Evolutionary conservation across 805 yeast species (phyloP).

Genomic region (Zygotorulaspora danielsina): DNA sequence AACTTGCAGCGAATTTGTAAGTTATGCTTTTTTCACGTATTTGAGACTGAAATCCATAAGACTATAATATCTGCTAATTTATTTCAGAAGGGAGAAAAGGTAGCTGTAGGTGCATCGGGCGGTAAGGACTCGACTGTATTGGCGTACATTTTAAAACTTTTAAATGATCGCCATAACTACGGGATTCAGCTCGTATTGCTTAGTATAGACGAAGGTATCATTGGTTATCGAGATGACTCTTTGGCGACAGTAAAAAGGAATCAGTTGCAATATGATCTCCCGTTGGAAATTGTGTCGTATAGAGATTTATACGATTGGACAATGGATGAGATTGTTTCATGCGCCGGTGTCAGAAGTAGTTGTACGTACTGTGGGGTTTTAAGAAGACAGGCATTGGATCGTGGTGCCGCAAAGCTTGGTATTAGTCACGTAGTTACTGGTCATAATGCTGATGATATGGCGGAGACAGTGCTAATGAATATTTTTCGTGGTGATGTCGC

Average conservation of each 20-base stretch:
- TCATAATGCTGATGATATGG: conserved; percentile 99
- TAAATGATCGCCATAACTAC: conserved; percentile 84
- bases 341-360: conserved; percentile 88
- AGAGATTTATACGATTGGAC: conserved; percentile 93
- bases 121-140: conserved; percentile 97
- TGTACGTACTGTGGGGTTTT: conserved; percentile 98
- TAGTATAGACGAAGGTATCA: conserved; percentile 94
- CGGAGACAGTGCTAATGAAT: conserved; percentile 96
- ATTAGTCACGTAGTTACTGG: conserved; percentile 94
- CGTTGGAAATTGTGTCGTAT: conserved; percentile 76
- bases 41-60: conserved; percentile 93
- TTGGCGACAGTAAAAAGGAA: conserved; percentile 94
- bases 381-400: conserved; percentile 90
- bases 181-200: conserved; percentile 80
- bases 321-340: conserved; percentile 95
- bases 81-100: conserved; percentile 75
- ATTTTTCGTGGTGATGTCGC: conserved; percentile 93
- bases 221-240: conserved; percentile 95
- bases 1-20: conserved; percentile 87
- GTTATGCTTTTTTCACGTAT: conserved; percentile 80
- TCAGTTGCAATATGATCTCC: conserved; percentile 77
- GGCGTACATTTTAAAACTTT: conserved; percentile 78
- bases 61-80: conserved; percentile 70
- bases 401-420: conserved; percentile 86
- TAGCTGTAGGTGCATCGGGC: conserved; percentile 98